phyloP scores from a whole-genome alignment of 108 stramenopile genomes.

The Discostella pseudostelligera region DNA sequence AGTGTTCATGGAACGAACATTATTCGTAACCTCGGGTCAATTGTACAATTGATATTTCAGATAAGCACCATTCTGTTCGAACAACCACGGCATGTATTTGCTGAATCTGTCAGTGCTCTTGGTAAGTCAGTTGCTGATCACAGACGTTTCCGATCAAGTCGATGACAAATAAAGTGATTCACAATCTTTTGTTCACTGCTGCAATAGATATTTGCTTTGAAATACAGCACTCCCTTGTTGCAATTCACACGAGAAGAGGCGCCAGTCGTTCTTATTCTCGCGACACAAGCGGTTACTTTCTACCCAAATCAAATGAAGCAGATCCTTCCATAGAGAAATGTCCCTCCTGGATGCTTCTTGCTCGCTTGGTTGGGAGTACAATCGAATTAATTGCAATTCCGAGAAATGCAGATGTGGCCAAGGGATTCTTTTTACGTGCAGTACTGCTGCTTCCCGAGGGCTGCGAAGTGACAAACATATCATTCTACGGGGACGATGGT shows the following conservation, averaged over 20 bases:
- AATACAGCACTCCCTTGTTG: conserved; percentile 30
- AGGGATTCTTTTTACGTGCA: conserved; percentile 50
- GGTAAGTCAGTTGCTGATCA: conserved; percentile 24
- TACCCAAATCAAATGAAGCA: conserved; percentile 20
- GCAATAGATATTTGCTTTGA: conserved; percentile 28
- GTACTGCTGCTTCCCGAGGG: conserved; percentile 20
- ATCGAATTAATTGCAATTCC: conserved; percentile 64
- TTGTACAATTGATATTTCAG: conserved; percentile 27
- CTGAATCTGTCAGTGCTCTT: conserved; percentile 18
- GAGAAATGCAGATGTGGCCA: conserved; percentile 10
- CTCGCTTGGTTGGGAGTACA: conserved; percentile 24
- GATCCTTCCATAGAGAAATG: conserved; percentile 22
- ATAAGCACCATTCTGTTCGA: conserved; percentile 32
- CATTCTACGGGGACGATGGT: conserved; percentile 78
- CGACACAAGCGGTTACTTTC: conserved; percentile 26
- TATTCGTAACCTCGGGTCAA: conserved; percentile 22
- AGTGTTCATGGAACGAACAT: not conserved
- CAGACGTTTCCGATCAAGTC: not conserved
- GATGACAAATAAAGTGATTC: not conserved
- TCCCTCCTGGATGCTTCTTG: conserved; percentile 62
- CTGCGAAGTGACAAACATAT: conserved; percentile 39
- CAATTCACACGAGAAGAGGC: conserved; percentile 60
- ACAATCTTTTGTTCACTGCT: not conserved
- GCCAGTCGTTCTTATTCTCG: conserved; percentile 13
- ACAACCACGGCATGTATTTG: conserved; percentile 30